These are phyloP conservation scores for Syzygium aqueum DNA, from an alignment of 345 rosid genomes.

Conservation along the genomic window DNA sequence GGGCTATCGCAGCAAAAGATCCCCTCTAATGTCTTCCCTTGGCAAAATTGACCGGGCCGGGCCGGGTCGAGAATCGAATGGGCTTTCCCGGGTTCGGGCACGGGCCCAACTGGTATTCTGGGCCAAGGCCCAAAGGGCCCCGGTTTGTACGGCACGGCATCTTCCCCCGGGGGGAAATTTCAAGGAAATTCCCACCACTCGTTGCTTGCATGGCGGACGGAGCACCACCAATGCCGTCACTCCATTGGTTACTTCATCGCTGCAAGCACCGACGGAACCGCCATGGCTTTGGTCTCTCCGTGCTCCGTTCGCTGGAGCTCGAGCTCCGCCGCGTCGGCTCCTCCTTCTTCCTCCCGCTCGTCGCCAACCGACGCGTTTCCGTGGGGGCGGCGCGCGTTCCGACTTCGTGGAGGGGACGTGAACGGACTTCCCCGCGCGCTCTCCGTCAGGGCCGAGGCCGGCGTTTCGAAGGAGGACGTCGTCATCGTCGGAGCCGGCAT, in stretches of 20 bases:
- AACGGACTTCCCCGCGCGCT: slow-evolving; percentile 1
- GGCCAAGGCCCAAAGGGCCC: neutral
- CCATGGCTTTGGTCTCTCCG: neutral
- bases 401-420: slow-evolving; percentile 16
- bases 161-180: neutral
- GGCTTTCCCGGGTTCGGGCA: neutral
- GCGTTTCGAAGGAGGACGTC: slow-evolving; percentile 36
- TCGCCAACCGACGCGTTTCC: neutral
- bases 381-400: slow-evolving; percentile 6
- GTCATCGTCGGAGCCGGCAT: slow-evolving; percentile 85
- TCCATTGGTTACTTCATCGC: neutral
- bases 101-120: neutral
- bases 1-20: no score
- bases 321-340: neutral
- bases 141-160: neutral
- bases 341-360: neutral
- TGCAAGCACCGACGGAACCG: neutral
- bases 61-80: neutral
- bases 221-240: neutral
- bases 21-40: no score
- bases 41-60: neutral
- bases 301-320: neutral
- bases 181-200: slow-evolving; percentile 5
- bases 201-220: slow-evolving; percentile 4
- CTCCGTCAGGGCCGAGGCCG: slow-evolving; percentile 10